Evolutionary conservation across 495 filamentous ascomycete species (phyloP).

Genomic region (Aspergillus ostianus): DNA sequence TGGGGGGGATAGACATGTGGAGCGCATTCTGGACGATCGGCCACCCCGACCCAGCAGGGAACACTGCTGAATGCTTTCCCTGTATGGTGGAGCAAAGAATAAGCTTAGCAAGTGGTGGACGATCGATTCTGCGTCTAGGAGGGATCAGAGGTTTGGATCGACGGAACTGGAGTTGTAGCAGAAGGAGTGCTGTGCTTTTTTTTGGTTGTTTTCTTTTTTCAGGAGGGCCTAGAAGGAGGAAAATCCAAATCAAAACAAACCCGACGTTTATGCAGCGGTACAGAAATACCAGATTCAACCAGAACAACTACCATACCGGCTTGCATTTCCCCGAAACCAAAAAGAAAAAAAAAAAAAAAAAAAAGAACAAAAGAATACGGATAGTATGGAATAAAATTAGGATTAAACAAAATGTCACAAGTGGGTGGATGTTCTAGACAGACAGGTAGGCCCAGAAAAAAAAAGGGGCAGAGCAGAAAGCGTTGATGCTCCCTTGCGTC

Average conservation of each 20-base stretch:
- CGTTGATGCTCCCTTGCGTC: constrained; percentile 15
- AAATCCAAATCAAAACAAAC: background rate
- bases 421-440: background rate
- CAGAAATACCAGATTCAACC: background rate
- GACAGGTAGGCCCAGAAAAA: constrained; percentile 5
- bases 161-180: background rate
- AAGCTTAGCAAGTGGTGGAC: constrained; percentile 20
- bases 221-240: background rate
- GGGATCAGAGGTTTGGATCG: constrained; percentile 9
- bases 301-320: background rate
- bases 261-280: background rate
- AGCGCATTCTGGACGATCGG: constrained; percentile 14
- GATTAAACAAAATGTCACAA: no score
- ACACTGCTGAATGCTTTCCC: constrained; percentile 12
- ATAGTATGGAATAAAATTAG: no score
- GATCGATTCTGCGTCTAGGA: constrained; percentile 13
- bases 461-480: constrained; percentile 1
- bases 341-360: background rate
- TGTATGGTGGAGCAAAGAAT: constrained; percentile 21
- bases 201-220: background rate
- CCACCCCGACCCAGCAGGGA: constrained; percentile 9
- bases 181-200: background rate
- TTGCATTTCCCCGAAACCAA: background rate
- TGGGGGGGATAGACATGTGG: constrained; percentile 9
- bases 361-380: background rate